These are phyloP conservation scores for Panaeolus papilionaceus DNA, from an alignment of 768 basidiomycete species.

Conservation along the genomic window DNA sequence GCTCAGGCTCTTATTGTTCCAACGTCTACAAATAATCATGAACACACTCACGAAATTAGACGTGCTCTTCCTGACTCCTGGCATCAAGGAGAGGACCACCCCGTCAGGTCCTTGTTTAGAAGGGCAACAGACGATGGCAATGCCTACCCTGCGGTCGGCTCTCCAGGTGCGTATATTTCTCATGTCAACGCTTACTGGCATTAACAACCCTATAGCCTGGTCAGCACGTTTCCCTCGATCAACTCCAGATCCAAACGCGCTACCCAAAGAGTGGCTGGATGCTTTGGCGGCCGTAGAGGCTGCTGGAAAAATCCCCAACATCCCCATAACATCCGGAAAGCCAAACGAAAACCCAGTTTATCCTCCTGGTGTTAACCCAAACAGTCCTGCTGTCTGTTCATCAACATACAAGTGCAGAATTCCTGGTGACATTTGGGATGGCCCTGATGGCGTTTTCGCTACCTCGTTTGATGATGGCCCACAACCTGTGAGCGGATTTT, in stretches of 20 bases:
- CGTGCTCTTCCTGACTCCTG: slow-evolving; percentile 50
- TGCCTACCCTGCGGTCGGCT: slow-evolving; percentile 61
- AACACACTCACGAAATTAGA: slow-evolving; percentile 35
- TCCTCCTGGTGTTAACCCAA: slow-evolving; percentile 50
- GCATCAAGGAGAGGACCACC: slow-evolving; percentile 69
- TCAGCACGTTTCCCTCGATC: slow-evolving; percentile 59
- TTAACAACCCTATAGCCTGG: slow-evolving; percentile 54
- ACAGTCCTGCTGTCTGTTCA: slow-evolving; percentile 70
- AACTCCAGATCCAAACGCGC: slow-evolving; percentile 50
- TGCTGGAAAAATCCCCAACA: slow-evolving; percentile 75
- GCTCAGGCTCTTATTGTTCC: slow-evolving; percentile 31
- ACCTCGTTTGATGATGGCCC: slow-evolving; percentile 88
- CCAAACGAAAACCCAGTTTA: slow-evolving; percentile 49
- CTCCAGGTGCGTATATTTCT: slow-evolving; percentile 50
- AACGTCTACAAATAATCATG: slow-evolving; percentile 31
- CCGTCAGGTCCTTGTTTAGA: slow-evolving; percentile 66
- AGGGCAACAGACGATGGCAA: slow-evolving; percentile 57
- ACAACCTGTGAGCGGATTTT: slow-evolving; percentile 39
- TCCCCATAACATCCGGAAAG: slow-evolving; percentile 54
- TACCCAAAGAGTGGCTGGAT: slow-evolving; percentile 76
- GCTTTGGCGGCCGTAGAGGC: slow-evolving; percentile 71
- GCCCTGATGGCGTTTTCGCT: slow-evolving; percentile 70
- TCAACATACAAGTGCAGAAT: slow-evolving; percentile 72
- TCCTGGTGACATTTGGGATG: slow-evolving; percentile 75
- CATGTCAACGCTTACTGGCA: slow-evolving; percentile 11